These are phyloP conservation scores for Escovopsis weberi DNA, from an alignment of 2,329 filamentous ascomycete genomes.

Conservation along the genomic window DNA sequence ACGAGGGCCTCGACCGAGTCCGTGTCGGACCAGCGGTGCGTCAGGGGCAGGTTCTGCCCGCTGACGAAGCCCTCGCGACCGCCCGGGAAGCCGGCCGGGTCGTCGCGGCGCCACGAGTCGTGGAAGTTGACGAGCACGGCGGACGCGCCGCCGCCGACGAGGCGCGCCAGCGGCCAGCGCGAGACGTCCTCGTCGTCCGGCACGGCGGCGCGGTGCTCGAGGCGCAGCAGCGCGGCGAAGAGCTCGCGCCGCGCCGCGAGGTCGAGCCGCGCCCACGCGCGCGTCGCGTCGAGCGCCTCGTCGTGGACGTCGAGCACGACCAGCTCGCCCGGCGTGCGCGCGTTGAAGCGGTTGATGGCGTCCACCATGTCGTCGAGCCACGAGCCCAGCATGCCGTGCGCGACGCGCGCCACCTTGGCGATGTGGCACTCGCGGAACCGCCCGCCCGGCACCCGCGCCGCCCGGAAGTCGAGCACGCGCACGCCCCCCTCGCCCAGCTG, in stretches of 20 bases:
- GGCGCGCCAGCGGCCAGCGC: slow-evolving; percentile 9
- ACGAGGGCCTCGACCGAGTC: slow-evolving; percentile 5
- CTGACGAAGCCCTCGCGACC: slow-evolving; percentile 15
- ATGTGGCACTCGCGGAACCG: slow-evolving; percentile 11
- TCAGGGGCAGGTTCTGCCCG: slow-evolving; percentile 11
- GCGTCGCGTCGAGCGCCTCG: background rate
- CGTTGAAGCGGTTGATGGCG: slow-evolving; percentile 16
- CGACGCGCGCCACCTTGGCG: slow-evolving; percentile 3
- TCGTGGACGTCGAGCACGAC: slow-evolving; percentile 18
- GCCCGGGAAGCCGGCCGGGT: slow-evolving; percentile 11
- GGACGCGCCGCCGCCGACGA: slow-evolving; percentile 13
- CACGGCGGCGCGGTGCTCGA: slow-evolving; percentile 11
- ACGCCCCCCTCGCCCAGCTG: slow-evolving; percentile 16
- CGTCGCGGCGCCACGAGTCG: slow-evolving; percentile 10
- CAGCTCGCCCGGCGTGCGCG: slow-evolving; percentile 17
- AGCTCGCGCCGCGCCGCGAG: slow-evolving; percentile 5
- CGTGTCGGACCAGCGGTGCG: slow-evolving; percentile 12
- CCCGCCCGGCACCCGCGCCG: slow-evolving; percentile 1
- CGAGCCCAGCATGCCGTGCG: slow-evolving; percentile 14
- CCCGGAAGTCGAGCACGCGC: slow-evolving; percentile 17
- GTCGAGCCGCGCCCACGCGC: background rate
- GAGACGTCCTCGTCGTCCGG: slow-evolving; percentile 13
- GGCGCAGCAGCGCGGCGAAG: slow-evolving; percentile 9
- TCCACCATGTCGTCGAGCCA: slow-evolving; percentile 14
- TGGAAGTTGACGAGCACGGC: slow-evolving; percentile 16